Evolutionary conservation across 2,329 filamentous ascomycete species (phyloP).

Genomic region (Trichoderma sp.): DNA sequence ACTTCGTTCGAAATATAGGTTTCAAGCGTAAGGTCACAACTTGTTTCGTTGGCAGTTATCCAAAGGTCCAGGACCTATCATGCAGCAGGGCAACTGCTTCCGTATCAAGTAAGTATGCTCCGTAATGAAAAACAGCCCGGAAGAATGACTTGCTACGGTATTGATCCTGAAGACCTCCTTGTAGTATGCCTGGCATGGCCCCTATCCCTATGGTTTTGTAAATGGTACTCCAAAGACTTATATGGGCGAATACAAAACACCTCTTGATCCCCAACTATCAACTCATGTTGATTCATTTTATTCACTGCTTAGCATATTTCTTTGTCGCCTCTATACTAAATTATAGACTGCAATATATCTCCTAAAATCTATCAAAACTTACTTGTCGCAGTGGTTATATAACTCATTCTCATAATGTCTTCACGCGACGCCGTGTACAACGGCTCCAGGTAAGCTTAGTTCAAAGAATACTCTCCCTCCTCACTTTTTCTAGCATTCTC

Average conservation of each 20-base stretch:
- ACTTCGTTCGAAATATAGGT: not conserved
- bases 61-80: not conserved
- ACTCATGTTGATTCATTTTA: not conserved
- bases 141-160: not conserved
- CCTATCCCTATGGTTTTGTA: not conserved
- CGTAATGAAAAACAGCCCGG: not conserved
- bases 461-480: too few species aligned
- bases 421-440: not conserved
- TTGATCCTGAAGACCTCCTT: not conserved
- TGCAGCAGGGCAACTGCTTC: not conserved
- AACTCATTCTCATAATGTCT: not conserved
- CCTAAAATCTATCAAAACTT: too few species aligned
- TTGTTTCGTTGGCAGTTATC: not conserved
- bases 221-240: not conserved
- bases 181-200: not conserved
- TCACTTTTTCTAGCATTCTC: not conserved
- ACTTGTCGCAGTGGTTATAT: not conserved
- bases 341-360: not conserved
- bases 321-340: not conserved
- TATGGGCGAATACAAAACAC: not conserved
- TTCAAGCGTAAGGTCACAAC: not conserved
- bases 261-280: not conserved
- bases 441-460: not conserved
- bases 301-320: not conserved
- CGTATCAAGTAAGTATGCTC: not conserved